Evolutionary conservation across 768 basidiomycete species (phyloP), one percentile per base, ranked within the genome.

Genomic region (Chalciporus sphaerocephalus): DNA sequence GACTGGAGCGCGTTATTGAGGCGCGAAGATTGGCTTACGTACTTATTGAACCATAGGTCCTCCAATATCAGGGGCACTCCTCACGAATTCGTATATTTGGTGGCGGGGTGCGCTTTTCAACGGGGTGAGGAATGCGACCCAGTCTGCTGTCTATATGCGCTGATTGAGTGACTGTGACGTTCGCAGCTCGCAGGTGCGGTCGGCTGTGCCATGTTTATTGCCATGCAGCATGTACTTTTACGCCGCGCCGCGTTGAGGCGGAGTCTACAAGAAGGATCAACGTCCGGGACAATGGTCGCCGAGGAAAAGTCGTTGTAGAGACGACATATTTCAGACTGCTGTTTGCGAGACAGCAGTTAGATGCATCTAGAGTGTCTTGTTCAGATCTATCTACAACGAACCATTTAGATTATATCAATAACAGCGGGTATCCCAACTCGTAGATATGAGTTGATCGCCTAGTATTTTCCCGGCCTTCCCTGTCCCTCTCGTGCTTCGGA

Each of bases 21-120:
- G 7, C 5, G 32, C 23, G 50, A 67, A 7, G 61, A 59, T 17
- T 38, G 37, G 34, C 24, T 42, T 67, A 10, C 17, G 32, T 12
- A 20, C 12, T 17, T 1, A 2, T 73, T 72, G 6, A 67, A 73
- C 13, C 13, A 6, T 3, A 71, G 79, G 80, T 9, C 75, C 78
- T 0, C 81, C 82, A 1, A 74, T 83, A 45, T 74, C 74, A 25
- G 82, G 82, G 0, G 74, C 78, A 4, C 61, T 83, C 21, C 70
- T 84, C 6, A 73, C 78, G 0, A 50, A 67, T 7, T 58, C 68
- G 0, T 81, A 74, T 46, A 54, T 74, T 5, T 84, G 82, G 82
- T 81, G 78, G 76, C 68, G 75, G 25, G 76, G 78, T 1, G 74
- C 74, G 10, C 44, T 81, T 7, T 84, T 81, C 53, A 68, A 74